These are phyloP conservation scores for Talaromyces sp. DNA, from an alignment of 2,329 filamentous ascomycete genomes.

Conservation along the genomic window DNA sequence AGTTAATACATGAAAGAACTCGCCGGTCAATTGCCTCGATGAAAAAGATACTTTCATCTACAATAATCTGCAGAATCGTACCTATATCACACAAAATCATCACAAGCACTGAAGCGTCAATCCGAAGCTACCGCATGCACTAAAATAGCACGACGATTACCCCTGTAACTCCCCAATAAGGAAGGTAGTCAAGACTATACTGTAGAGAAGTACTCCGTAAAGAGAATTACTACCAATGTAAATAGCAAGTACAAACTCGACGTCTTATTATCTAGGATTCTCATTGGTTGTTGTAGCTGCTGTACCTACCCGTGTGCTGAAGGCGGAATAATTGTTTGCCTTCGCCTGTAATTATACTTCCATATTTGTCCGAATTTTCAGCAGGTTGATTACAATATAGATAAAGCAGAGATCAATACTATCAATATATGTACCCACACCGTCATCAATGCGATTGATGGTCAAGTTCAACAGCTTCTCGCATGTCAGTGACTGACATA, in stretches of 20 bases:
- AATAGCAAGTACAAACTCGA: background rate
- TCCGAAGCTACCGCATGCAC: background rate
- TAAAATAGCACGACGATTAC: background rate
- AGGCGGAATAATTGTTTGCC: background rate
- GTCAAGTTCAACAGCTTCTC: background rate
- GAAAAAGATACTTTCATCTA: background rate
- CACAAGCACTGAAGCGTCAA: background rate
- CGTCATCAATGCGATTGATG: background rate
- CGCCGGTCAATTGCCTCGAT: background rate
- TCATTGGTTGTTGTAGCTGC: background rate
- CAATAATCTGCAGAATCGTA: background rate
- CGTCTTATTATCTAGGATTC: background rate
- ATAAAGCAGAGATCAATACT: background rate
- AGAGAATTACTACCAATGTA: too few relatives aligned
- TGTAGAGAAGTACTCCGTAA: too few relatives aligned
- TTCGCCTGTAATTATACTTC: background rate
- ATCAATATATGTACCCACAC: background rate
- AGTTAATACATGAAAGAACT: background rate
- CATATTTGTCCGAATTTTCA: background rate
- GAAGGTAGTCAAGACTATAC: background rate
- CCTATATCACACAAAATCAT: background rate
- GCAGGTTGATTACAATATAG: background rate
- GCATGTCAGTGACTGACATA: background rate
- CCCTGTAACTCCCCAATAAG: background rate
- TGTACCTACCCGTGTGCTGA: background rate